A percentile compares a stretch with the other conserved stretches of the same genome.
Conservation (phyloP, 495 filamentous ascomycete species). For the Penicillium odoratum region DNA sequence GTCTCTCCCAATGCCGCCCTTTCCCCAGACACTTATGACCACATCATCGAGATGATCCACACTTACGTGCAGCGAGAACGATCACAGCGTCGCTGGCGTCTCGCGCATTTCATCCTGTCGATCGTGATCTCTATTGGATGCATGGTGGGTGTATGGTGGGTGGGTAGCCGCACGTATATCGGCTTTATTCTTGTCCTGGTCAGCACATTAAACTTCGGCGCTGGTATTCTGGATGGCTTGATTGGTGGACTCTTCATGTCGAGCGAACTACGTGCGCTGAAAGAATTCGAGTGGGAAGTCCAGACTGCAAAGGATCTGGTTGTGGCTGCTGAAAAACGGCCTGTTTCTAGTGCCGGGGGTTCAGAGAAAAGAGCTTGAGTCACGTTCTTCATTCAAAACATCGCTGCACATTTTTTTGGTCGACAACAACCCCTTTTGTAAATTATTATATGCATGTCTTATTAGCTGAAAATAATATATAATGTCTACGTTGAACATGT, state of each 20-base stretch:
- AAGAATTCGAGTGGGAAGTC: constrained; percentile 95
- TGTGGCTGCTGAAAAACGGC: constrained; percentile 23
- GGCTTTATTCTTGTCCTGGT: constrained; percentile 79
- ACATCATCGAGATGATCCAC: constrained; percentile 66
- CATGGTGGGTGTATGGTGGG: constrained; percentile 83
- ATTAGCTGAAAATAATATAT: neutral
- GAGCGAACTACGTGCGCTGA: constrained; percentile 78
- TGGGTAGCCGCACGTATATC: constrained; percentile 64
- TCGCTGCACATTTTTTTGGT: neutral
- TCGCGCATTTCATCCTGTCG: constrained; percentile 69
- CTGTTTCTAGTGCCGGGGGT: neutral
- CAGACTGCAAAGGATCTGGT: constrained; percentile 57
- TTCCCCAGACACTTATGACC: constrained; percentile 63
- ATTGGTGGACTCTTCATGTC: constrained; percentile 85
- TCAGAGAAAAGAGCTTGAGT: no score
- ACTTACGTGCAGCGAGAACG: constrained; percentile 68
- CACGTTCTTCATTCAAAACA: neutral
- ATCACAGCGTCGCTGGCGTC: constrained; percentile 65
- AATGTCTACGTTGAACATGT: neutral
- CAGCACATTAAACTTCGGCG: constrained; percentile 70
- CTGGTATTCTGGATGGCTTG: constrained; percentile 78
- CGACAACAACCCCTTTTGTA: neutral
- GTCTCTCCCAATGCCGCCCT: constrained; percentile 35
- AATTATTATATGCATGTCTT: neutral
- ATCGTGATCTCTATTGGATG: constrained; percentile 66